Base-by-base conservation (phyloP, 768 basidiomycete species). In the Mycena rebaudengoi region DNA sequence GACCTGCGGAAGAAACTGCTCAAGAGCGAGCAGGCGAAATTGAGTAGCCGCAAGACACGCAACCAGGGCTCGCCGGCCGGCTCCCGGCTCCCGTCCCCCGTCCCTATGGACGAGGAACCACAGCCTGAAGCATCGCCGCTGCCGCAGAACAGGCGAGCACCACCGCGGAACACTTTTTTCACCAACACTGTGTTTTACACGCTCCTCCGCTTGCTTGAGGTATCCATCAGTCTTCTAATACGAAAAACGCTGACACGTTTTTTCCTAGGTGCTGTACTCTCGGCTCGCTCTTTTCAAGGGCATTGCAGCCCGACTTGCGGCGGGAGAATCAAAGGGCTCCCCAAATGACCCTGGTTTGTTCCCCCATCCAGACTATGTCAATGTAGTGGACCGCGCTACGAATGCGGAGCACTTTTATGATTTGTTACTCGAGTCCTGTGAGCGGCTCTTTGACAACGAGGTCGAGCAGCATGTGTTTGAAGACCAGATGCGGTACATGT, bases 401-500 rank as follows among this genome's bases (percentile, higher is more conserved):
- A 81, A 86, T 12, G 83, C 88, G 5, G 84, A 84, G 28, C 88
- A 92, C 67, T 93, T 88, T 69, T 98, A 98, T 69, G 89, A 90
- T 48, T 82, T 95, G 57, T 79, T 96, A 70, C 83, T 99, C 16
- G 92, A 91, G 61, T 88, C 92, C 4, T 94, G 93, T 73, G 98
- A 99, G 74, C 86, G 89, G 62, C 75, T 99, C 44, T 98, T 98
- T 67, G 96, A 96, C 71, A 92, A 91, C 66, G 94, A 98, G 73
- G 82, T 99, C 23, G 98, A 99, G 70, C 91, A 91, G 66, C 79
- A 82, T 41, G 85, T 82, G 5, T 99, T 96, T 73, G 97, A 99
- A 76, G 98, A 99, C 68, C 92, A 92, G 69, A 86, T 97, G 82
- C 84, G 97, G 41, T 85, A 84, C 57, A 89, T 95, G 83, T 96